A percentile compares a stretch with the other conserved stretches of the same genome.
phyloP scores from a whole-genome alignment of 768 basidiomycete genomes.

The Russula olivacea region DNA sequence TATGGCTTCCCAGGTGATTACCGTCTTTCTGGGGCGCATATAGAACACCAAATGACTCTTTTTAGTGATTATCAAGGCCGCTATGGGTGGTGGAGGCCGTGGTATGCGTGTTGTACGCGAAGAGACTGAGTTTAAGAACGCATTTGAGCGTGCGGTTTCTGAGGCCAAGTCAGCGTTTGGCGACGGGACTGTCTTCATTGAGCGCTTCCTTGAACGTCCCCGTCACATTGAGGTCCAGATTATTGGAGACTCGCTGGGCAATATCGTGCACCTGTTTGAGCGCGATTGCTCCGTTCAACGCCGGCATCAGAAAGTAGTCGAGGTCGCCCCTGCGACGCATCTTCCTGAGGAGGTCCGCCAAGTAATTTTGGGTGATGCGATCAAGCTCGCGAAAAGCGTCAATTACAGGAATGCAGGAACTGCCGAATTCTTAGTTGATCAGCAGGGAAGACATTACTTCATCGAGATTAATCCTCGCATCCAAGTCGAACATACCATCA shows the following conservation, averaged over 20 bases:
- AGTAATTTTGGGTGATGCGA: constrained; percentile 83
- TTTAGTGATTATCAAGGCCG: constrained; percentile 97
- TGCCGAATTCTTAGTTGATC: constrained; percentile 97
- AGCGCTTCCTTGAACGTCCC: constrained; percentile 93
- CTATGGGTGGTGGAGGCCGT: constrained; percentile 97
- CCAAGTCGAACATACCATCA: constrained; percentile 99
- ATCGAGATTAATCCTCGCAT: constrained; percentile 99
- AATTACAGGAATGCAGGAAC: constrained; percentile 97
- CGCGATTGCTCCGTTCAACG: constrained; percentile 99
- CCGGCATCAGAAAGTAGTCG: constrained; percentile 98
- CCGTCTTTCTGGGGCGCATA: constrained; percentile 1
- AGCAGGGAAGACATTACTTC: constrained; percentile 95
- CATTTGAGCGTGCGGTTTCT: constrained; percentile 87
- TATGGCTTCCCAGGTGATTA: constrained; percentile 83
- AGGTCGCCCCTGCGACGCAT: constrained; percentile 95
- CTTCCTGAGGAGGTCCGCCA: constrained; percentile 87
- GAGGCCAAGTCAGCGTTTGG: constrained; percentile 98
- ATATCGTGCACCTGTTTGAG: constrained; percentile 97
- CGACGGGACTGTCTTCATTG: constrained; percentile 98
- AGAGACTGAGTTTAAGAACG: constrained; percentile 81
- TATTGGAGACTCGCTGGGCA: constrained; percentile 85
- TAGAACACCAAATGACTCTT: neutral
- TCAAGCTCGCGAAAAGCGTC: constrained; percentile 90
- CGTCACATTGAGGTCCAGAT: constrained; percentile 98
- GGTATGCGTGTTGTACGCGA: constrained; percentile 99